These are phyloP conservation scores for Begonia loranthoides DNA, from an alignment of 306 rosid species.

Conservation along the genomic window DNA sequence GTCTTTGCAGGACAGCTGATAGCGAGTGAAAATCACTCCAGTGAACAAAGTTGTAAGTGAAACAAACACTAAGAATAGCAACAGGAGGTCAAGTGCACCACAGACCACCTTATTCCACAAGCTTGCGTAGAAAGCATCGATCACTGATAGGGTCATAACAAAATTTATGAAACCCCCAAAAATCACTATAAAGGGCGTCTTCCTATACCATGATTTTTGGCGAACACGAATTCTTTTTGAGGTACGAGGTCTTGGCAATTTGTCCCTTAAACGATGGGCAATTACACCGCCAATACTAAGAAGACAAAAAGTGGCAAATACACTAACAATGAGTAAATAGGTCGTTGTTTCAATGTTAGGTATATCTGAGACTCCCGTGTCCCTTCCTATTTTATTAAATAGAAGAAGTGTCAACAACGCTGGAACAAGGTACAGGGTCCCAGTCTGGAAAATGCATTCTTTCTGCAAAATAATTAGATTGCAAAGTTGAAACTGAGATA, in stretches of 20 bases:
- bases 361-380: no score
- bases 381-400: neutral
- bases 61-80: constrained; percentile 3
- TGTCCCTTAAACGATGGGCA: no score
- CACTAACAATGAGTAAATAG: no score
- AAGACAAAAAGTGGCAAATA: no score
- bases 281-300: no score
- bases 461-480: constrained; percentile 4
- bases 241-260: neutral
- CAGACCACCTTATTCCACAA: constrained; percentile 17
- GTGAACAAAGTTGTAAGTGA: neutral
- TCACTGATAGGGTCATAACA: neutral
- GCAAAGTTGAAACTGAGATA: neutral
- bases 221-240: neutral
- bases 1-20: constrained; percentile 7
- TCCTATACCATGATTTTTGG: constrained; percentile 10
- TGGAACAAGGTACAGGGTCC: constrained; percentile 9
- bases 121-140: constrained; percentile 22
- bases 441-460: constrained; percentile 16
- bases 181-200: constrained; percentile 13
- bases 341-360: no score
- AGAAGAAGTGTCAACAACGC: neutral
- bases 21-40: neutral
- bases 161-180: constrained; percentile 11
- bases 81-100: constrained; percentile 9